phyloP scores from a whole-genome alignment of 2,329 filamentous ascomycete genomes.

The Zasmidium angulare region DNA sequence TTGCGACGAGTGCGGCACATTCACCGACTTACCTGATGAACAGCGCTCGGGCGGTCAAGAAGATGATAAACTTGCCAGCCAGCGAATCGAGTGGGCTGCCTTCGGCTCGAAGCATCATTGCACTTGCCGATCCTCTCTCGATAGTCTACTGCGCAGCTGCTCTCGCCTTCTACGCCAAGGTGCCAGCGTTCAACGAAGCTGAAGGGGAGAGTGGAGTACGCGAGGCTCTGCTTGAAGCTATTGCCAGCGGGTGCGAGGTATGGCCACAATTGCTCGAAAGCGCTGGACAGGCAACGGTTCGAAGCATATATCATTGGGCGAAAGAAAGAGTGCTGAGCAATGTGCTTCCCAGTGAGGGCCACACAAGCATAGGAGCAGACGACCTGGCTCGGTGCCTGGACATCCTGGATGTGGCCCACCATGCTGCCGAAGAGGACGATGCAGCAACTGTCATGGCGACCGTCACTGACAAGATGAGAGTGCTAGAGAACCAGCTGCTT shows the following conservation, averaged over 20 bases:
- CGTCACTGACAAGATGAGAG: constrained; percentile 29
- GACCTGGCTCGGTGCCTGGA: constrained; percentile 22
- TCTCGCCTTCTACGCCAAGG: constrained; percentile 16
- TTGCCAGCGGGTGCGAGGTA: constrained; percentile 43
- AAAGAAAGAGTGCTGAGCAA: constrained; percentile 34
- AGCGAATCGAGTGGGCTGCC: neutral
- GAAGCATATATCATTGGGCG: constrained; percentile 32
- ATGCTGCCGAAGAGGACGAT: constrained; percentile 18
- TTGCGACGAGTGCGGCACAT: constrained; percentile 7
- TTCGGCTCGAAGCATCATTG: constrained; percentile 9
- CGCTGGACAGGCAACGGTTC: constrained; percentile 31
- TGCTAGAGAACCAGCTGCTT: constrained; percentile 17
- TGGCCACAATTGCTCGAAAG: constrained; percentile 45
- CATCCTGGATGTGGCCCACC: constrained; percentile 29
- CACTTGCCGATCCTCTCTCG: constrained; percentile 24
- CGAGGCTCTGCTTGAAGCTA: constrained; percentile 39
- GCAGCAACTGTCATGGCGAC: constrained; percentile 14
- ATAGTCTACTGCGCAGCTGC: constrained; percentile 21
- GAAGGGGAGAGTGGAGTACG: constrained; percentile 14
- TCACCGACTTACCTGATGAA: constrained; percentile 15
- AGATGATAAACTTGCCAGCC: constrained; percentile 11
- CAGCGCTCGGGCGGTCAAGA: constrained; percentile 16
- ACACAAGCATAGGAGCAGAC: constrained; percentile 5
- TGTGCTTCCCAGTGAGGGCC: constrained; percentile 5
- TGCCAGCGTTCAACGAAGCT: constrained; percentile 1